Evolutionary conservation across 345 rosid species (phyloP), one percentile per base, ranked within the genome.

Genomic region (Camelina neglecta): DNA sequence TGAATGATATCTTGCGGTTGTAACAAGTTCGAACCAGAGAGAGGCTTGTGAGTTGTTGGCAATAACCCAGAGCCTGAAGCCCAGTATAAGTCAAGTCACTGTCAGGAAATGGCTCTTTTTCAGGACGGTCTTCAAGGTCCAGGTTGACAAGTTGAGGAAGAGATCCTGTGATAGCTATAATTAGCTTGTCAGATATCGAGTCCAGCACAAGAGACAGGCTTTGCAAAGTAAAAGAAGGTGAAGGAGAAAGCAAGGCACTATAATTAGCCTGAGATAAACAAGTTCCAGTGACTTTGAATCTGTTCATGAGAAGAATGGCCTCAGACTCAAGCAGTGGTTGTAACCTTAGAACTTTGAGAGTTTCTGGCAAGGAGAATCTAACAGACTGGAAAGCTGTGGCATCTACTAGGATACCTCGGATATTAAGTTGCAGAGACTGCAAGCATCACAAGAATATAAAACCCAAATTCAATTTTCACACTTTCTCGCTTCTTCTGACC

Each of bases 41-140:
- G 59, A 88, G 87, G 79, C 79, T 74, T 56, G 76, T 81, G 78
- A 90, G 80, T 49, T 48, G 75, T 47, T 56, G 63, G 39, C 86
- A 85, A 69, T 66, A 71, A 53, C 86, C 79, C 33, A 90, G 65
- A 41, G 68, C 67, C 79, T 85, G 93, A 69, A 90, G 79, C 36
- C 96, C 93, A 2, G 33, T 35, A 62, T 86, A 79, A 12, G 91
- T 85, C 81, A 90, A 75, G 79, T 90, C 91, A 21, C 12, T 47
- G 35, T 67, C 60, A 0, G 73, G 75, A 63, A 26, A 36, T 9
- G 85, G 85, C 56, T 83, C 88, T 64, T 60, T 75, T 29, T 63
- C 59, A 48, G 93, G 90, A 75, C 86, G 82, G 63, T 90, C 96
- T 80, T 86, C 86, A n/a, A 90, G 89, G 72, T 86, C 87, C 60